phyloP scores from a whole-genome alignment of 805 yeast genomes.

The Myxozyma sirexii region DNA sequence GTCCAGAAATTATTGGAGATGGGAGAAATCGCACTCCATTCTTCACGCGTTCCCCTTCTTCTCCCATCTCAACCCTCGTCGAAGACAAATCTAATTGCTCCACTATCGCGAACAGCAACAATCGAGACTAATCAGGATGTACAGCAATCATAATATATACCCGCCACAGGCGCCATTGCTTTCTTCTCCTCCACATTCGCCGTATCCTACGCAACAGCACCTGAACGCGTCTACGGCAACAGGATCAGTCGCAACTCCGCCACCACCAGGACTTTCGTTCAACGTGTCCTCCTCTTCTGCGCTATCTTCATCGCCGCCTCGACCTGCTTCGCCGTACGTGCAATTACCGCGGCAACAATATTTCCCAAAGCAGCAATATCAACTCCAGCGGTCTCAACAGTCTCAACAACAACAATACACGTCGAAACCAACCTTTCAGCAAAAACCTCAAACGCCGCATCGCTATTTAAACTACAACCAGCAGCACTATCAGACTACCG shows the following conservation, averaged over 20 bases:
- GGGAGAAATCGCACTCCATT: neutral
- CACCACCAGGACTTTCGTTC: conserved; percentile 12
- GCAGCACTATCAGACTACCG: neutral
- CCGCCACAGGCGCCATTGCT: conserved; percentile 18
- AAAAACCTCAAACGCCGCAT: neutral
- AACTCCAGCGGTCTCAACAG: neutral
- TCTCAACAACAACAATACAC: neutral
- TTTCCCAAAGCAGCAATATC: neutral
- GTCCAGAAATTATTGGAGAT: neutral
- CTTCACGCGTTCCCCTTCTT: neutral
- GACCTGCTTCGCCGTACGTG: conserved; percentile 10
- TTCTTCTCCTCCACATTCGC: conserved; percentile 29
- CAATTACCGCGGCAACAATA: conserved; percentile 6
- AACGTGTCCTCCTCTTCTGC: conserved; percentile 8
- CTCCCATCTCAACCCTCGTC: conserved; percentile 14
- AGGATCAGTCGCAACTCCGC: neutral
- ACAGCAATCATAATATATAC: conserved; percentile 11
- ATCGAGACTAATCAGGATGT: neutral
- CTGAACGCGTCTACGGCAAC: neutral
- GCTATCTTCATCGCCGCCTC: neutral
- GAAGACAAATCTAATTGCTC: neutral
- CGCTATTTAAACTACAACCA: neutral
- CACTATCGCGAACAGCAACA: neutral
- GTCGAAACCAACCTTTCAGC: neutral
- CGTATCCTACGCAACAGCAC: conserved; percentile 6